phyloP scores from a whole-genome alignment of 2,329 filamentous ascomycete species.

The Fusarium sterilihyphosum region DNA sequence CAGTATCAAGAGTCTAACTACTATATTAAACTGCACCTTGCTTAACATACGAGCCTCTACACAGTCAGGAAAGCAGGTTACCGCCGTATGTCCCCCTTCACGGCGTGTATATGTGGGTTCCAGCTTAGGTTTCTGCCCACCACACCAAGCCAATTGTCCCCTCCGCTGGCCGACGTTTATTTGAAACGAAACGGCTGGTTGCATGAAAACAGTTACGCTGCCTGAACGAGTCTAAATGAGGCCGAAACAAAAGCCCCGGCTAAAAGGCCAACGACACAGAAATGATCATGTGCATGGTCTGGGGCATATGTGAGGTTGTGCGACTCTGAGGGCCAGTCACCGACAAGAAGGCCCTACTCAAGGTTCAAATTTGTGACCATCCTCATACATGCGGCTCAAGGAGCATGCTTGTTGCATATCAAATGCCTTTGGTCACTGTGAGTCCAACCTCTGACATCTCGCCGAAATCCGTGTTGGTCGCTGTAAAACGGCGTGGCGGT shows the following conservation, averaged over 20 bases:
- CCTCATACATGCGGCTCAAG: background rate
- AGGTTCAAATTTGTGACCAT: constrained; percentile 18
- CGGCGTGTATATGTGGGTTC: background rate
- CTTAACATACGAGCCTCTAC: background rate
- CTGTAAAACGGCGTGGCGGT: background rate
- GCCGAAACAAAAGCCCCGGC: constrained; percentile 25
- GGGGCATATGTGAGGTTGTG: constrained; percentile 10
- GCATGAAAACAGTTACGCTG: constrained; percentile 4
- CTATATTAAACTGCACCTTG: background rate
- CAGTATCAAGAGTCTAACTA: background rate
- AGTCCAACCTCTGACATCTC: background rate
- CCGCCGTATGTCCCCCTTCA: background rate
- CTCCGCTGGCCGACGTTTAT: background rate
- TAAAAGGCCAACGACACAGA: background rate
- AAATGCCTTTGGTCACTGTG: background rate
- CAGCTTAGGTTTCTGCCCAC: background rate
- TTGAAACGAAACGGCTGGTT: constrained; percentile 26
- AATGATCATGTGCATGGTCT: constrained; percentile 10
- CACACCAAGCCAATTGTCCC: background rate
- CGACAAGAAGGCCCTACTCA: background rate
- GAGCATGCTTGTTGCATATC: background rate
- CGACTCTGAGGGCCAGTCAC: constrained; percentile 7
- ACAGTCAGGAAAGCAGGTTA: background rate
- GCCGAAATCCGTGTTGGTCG: background rate
- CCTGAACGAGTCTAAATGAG: background rate